Conservation (phyloP, 1,284 basidiomycete genomes). For the Cerrena zonata region DNA sequence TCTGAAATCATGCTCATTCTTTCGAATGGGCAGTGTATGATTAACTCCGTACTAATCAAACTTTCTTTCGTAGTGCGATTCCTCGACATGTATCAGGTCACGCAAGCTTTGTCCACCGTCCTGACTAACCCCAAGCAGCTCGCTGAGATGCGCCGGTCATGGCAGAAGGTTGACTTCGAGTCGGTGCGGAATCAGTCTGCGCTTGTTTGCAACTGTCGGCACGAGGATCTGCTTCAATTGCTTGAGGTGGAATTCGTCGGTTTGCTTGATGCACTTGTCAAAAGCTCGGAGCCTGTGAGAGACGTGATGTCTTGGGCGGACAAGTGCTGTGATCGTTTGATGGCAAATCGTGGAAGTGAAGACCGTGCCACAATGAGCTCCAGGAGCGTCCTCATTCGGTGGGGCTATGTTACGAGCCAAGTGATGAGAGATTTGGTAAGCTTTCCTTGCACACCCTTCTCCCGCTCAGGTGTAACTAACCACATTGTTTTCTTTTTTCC, state of each 20-base stretch:
- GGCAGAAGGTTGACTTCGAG: conserved; percentile 82
- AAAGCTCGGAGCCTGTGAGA: conserved; percentile 75
- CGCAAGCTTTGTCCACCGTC: conserved; percentile 78
- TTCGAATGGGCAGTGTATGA: neutral
- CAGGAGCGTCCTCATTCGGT: conserved; percentile 77
- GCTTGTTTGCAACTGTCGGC: conserved; percentile 83
- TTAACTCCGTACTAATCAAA: too few species aligned
- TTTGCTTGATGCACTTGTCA: conserved; percentile 63
- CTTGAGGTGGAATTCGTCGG: conserved; percentile 80
- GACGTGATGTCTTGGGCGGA: conserved; percentile 86
- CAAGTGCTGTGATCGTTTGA: conserved; percentile 76
- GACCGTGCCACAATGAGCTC: conserved; percentile 80
- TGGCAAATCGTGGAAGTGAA: conserved; percentile 63
- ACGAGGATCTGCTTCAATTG: conserved; percentile 78
- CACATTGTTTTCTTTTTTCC: conserved; percentile 12
- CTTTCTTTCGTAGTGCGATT: conserved; percentile 58
- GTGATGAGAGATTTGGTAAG: conserved; percentile 81
- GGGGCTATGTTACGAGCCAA: conserved; percentile 87
- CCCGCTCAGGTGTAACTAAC: too few species aligned
- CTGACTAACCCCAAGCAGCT: conserved; percentile 81
- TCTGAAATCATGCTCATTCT: conserved; percentile 1
- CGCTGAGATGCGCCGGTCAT: conserved; percentile 77
- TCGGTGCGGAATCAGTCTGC: conserved; percentile 87
- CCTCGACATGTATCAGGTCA: conserved; percentile 84
- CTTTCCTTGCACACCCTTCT: conserved; percentile 11